phyloP scores from a whole-genome alignment of 1,284 basidiomycete genomes.

The Pyrrhoderma lamaoense region DNA sequence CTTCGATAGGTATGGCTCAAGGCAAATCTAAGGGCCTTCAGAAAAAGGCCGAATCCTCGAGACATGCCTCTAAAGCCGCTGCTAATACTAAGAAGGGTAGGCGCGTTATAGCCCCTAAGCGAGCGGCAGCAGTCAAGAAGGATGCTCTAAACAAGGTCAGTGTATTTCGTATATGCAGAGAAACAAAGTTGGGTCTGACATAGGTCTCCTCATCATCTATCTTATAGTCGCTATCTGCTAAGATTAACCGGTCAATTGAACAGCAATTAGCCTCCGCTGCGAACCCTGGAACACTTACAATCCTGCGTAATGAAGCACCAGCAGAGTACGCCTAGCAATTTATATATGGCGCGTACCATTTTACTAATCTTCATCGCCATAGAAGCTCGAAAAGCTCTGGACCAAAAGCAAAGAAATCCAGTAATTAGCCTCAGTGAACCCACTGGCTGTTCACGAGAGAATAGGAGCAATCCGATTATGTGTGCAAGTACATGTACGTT shows the following conservation, averaged over 20 bases:
- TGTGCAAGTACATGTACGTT: too few relatives aligned
- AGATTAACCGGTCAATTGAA: slow-evolving; percentile 87
- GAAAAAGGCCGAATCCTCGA: slow-evolving; percentile 40
- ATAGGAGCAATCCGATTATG: too few relatives aligned
- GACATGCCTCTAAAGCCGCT: slow-evolving; percentile 55
- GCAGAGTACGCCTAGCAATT: slow-evolving; percentile 25
- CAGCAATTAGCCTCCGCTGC: slow-evolving; percentile 85
- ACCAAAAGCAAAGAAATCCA: too few relatives aligned
- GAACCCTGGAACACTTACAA: slow-evolving; percentile 76
- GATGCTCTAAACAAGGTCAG: slow-evolving; percentile 61
- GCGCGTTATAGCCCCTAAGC: slow-evolving; percentile 66
- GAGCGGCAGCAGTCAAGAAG: slow-evolving; percentile 57
- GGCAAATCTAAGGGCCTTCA: slow-evolving; percentile 66
- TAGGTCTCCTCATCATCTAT: slow-evolving; percentile 4
- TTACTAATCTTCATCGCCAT: neutral
- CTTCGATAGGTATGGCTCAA: slow-evolving; percentile 38
- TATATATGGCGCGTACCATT: neutral
- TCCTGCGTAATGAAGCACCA: slow-evolving; percentile 65
- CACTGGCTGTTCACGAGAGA: too few relatives aligned
- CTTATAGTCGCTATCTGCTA: slow-evolving; percentile 68
- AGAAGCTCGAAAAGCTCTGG: slow-evolving; percentile 3
- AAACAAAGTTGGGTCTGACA: too few relatives aligned
- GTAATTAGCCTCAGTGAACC: too few relatives aligned
- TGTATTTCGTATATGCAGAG: too few relatives aligned
- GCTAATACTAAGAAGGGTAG: slow-evolving; percentile 67